Conservation (phyloP, 345 rosid genomes). For the Lagerstroemia speciosa region DNA sequence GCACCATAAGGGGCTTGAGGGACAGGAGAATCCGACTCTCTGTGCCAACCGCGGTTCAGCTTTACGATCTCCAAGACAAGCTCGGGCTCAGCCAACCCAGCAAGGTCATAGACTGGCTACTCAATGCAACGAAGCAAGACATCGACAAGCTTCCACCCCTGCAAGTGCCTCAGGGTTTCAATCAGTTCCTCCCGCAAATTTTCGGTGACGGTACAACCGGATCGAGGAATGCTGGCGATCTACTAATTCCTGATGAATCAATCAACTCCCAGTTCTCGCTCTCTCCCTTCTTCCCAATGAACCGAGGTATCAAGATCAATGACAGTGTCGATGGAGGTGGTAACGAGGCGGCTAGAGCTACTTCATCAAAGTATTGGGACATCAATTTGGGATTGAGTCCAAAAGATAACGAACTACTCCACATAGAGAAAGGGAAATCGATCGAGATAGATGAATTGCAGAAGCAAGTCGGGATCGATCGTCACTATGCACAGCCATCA, state of each 20-base stretch:
- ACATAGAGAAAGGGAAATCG: conserved; percentile 54
- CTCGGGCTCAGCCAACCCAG: conserved; percentile 87
- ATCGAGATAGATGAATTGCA: conserved; percentile 27
- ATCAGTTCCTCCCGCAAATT: conserved; percentile 59
- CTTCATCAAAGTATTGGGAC: conserved; percentile 31
- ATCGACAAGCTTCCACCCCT: conserved; percentile 86
- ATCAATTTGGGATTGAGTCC: conserved; percentile 31
- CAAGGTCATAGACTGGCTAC: conserved; percentile 88
- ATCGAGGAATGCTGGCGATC: not conserved
- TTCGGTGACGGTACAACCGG: conserved; percentile 1
- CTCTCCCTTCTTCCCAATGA: conserved; percentile 28
- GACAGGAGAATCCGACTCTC: conserved; percentile 88
- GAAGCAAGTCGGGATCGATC: conserved; percentile 26
- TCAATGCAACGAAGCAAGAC: conserved; percentile 65
- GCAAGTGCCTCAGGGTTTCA: conserved; percentile 61
- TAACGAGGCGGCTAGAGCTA: conserved; percentile 4
- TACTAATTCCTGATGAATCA: conserved; percentile 15
- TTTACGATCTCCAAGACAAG: conserved; percentile 86
- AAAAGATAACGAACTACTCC: conserved; percentile 25
- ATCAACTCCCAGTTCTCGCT: conserved; percentile 12
- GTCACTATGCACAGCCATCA: conserved; percentile 25
- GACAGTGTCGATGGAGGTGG: conserved; percentile 9
- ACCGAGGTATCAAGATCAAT: conserved; percentile 31
- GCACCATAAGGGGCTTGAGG: conserved; percentile 79
- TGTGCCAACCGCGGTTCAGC: conserved; percentile 85